Evolutionary conservation across 1,284 basidiomycete species (phyloP), one percentile per base, ranked within the genome.

Genomic region (Sphaerobolus stellatus): DNA sequence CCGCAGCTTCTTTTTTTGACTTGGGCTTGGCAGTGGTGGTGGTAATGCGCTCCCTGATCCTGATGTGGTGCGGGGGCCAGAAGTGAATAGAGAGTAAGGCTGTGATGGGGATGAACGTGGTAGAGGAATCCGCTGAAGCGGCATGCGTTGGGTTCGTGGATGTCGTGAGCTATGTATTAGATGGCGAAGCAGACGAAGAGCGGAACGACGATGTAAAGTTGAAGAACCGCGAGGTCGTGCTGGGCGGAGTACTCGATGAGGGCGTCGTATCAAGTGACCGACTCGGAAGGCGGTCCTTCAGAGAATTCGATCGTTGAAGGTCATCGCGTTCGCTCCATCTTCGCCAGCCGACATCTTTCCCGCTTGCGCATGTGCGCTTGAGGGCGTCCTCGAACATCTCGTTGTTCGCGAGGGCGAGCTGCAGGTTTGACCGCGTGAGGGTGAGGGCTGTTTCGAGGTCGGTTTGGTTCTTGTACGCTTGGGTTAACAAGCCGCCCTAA

Each of bases 311-410:
- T 67, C 67, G 61, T 60, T 75, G 69, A 64, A 75, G 58, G 54
- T 58, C 68, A 56, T 80, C 77, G 43, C 75, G 76, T 3, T 75
- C 77, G 61, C 78, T 81, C 63, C 74, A 79, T 48, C 88, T 78
- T 44, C 83, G 79, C 88, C 89, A 91, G 6, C 89, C 89, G 2
- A 91, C 77, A 59, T 89, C 86, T 60, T 76, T 80, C 13, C 79
- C 73, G 33, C 71, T 76, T 24, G 73, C 72, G 2, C 75, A 77
- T 55, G 84, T 80, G 24, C 82, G 79, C 64, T 81, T 84, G 13
- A 43, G 28, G 16, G 91, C 90, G 56, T 92, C 92, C 68, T 95
- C 93, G 7, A 95, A 82, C 92, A 95, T 94, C 65, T 95, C 93
- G 63, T 91, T 92, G 67, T 95, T 95, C n/a, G 88, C 84, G 51